These are phyloP conservation scores for Ceratocystis ficicola DNA, from an alignment of 2,329 filamentous ascomycete species.

Conservation along the genomic window DNA sequence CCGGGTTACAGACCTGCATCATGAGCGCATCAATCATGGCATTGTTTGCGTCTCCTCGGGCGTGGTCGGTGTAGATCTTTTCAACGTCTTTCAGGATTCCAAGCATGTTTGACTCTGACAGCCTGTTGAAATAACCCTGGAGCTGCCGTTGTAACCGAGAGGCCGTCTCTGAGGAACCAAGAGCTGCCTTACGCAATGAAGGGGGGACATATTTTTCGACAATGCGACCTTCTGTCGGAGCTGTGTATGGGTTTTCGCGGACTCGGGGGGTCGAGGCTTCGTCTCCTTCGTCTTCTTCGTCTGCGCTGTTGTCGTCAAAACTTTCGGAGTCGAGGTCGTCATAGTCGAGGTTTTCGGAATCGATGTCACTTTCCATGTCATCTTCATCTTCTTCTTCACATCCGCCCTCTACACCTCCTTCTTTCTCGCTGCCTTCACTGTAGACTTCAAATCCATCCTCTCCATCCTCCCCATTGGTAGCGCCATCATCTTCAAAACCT, in stretches of 20 bases:
- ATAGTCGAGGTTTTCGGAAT: slow-evolving; percentile 19
- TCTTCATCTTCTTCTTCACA: slow-evolving; percentile 20
- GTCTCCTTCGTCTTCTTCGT: slow-evolving; percentile 29
- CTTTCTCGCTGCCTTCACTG: slow-evolving; percentile 2
- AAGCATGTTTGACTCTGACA: slow-evolving; percentile 82
- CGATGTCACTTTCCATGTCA: neutral
- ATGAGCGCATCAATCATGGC: slow-evolving; percentile 66
- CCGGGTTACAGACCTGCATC: slow-evolving; percentile 65
- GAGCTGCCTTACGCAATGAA: slow-evolving; percentile 54
- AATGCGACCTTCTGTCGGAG: slow-evolving; percentile 44
- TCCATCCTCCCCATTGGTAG: neutral
- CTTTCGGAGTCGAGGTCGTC: slow-evolving; percentile 22
- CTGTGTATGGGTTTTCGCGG: slow-evolving; percentile 80
- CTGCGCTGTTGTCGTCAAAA: slow-evolving; percentile 24
- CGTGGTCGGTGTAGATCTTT: slow-evolving; percentile 67
- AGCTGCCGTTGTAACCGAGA: slow-evolving; percentile 60
- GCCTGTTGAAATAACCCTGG: slow-evolving; percentile 80
- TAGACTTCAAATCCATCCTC: neutral
- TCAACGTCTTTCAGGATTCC: slow-evolving; percentile 75
- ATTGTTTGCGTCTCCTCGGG: slow-evolving; percentile 78
- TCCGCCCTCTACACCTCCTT: slow-evolving; percentile 4
- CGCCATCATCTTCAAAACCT: slow-evolving; percentile 6
- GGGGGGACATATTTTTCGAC: slow-evolving; percentile 77
- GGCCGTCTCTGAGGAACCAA: slow-evolving; percentile 53
- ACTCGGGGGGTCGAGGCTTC: slow-evolving; percentile 27